Evolutionary conservation across 768 basidiomycete genomes (phyloP).

Genomic region (Auricularia heimuer): DNA sequence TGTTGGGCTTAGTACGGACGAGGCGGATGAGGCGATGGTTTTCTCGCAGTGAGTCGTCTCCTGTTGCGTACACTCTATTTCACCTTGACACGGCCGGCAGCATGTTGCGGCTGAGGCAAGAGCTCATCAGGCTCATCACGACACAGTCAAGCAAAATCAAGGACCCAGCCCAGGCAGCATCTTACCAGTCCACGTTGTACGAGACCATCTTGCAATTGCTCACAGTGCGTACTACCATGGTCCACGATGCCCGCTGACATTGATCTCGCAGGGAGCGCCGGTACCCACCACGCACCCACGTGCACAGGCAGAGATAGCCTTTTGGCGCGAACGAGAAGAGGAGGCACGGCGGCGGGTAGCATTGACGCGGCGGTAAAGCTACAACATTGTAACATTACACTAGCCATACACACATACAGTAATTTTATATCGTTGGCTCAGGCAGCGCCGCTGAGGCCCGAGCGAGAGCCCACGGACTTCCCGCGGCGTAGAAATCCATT

Average conservation of each 20-base stretch:
- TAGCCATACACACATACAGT: no score
- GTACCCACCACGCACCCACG: conserved; percentile 72
- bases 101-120: conserved; percentile 73
- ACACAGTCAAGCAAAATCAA: conserved; percentile 60
- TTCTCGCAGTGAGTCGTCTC: conserved; percentile 67
- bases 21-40: conserved; percentile 85
- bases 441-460: conserved; percentile 28
- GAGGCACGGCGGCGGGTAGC: conserved; percentile 43
- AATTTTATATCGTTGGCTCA: background rate
- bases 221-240: conserved; percentile 41
- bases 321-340: conserved; percentile 82
- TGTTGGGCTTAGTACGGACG: conserved; percentile 68
- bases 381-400: background rate
- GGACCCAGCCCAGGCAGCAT: conserved; percentile 52
- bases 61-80: background rate
- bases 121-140: conserved; percentile 65
- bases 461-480: conserved; percentile 66
- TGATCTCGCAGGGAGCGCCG: conserved; percentile 43
- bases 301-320: conserved; percentile 75
- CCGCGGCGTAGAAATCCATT: conserved; percentile 93
- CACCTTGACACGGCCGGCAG: conserved; percentile 29
- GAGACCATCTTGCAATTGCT: conserved; percentile 67
- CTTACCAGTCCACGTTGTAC: conserved; percentile 63
- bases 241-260: no score
- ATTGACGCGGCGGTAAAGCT: conserved; percentile 3